Evolutionary conservation across 257 asterid species (phyloP), one percentile per base, ranked within the genome.

Genomic region (Paulownia fortunei): DNA sequence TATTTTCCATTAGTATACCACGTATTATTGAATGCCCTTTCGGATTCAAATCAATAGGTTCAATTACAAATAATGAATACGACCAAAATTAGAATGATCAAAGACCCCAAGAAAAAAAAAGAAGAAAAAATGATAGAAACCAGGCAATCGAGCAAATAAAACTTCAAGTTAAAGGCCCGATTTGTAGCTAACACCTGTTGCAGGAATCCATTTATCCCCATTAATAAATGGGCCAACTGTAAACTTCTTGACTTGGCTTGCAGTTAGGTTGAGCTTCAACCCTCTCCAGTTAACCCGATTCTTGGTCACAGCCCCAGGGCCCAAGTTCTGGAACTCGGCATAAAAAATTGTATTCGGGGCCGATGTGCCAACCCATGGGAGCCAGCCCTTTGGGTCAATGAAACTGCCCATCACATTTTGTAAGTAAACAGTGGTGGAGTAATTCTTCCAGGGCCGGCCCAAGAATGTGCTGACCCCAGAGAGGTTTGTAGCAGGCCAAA

Each of bases 391-490:
- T 0, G 95, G 92, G 75, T 87, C 68, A 47, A 94, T 89, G 39
- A 91, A 83, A 2, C 80, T 34, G 7, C 60, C 92, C 74, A 94
- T 76, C 76, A 60, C 67, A 9, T 16, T 85, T 1, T 92, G 81
- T 55, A 87, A 59, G 72, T 56, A 76, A 4, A 91, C 91, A 2
- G 97, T 94, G 2, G 97, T 91, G 49, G 98, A 94, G 68, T 88
- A 82, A 27, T 91, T 87, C 73, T 92, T 94, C 97, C 98, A 94
- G 1, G 98, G 98, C 72, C 98, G 87, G 1, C 98, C 96, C 68
- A 94, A 68, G 84, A 82, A 92, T 0, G 75, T 86, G 46, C 16
- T 80, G 41, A 92, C 94, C 0, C 91, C 92, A 8, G 79, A 16
- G 19, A 92, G 97, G 81, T 88, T 86, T 0, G 15, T 92, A 4